Conservation (phyloP, 2,329 filamentous ascomycete species). For the Ceratocystis harringtonii region DNA sequence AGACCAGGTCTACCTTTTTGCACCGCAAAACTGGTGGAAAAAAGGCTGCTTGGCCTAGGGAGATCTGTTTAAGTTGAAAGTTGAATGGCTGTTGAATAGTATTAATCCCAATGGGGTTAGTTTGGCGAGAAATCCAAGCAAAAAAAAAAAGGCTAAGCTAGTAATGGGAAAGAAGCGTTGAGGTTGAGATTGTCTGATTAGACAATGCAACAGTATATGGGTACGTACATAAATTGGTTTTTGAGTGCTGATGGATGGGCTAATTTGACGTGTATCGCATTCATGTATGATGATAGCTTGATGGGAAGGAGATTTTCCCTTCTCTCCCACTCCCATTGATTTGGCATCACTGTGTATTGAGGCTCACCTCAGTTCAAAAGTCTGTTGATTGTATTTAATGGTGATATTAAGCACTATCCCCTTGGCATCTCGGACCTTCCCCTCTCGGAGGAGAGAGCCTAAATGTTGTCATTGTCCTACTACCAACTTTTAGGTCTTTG, state of each 20-base stretch:
- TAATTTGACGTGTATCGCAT: background rate
- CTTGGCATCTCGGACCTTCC: background rate
- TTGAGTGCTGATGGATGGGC: background rate
- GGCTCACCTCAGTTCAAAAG: background rate
- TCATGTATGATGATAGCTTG: background rate
- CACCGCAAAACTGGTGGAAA: background rate
- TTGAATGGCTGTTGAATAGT: slow-evolving; percentile 10
- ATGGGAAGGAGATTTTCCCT: no score
- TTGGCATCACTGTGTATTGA: background rate
- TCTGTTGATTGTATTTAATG: background rate
- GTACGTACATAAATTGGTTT: background rate
- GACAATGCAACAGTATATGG: background rate
- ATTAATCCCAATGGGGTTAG: slow-evolving; percentile 4
- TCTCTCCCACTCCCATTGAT: background rate
- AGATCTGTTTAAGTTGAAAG: background rate
- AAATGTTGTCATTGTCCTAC: background rate
- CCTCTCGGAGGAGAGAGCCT: background rate
- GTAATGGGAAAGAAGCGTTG: slow-evolving; percentile 15
- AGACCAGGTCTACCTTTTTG: slow-evolving; percentile 3
- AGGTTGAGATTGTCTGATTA: slow-evolving; percentile 14
- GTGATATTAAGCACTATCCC: background rate
- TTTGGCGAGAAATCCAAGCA: slow-evolving; percentile 1
- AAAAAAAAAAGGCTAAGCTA: background rate
- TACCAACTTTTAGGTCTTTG: background rate
- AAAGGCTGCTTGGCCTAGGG: background rate